Evolutionary conservation across 1,284 basidiomycete genomes (phyloP), one percentile per base, ranked within the genome.

Genomic region (Heterobasidion parviporum): DNA sequence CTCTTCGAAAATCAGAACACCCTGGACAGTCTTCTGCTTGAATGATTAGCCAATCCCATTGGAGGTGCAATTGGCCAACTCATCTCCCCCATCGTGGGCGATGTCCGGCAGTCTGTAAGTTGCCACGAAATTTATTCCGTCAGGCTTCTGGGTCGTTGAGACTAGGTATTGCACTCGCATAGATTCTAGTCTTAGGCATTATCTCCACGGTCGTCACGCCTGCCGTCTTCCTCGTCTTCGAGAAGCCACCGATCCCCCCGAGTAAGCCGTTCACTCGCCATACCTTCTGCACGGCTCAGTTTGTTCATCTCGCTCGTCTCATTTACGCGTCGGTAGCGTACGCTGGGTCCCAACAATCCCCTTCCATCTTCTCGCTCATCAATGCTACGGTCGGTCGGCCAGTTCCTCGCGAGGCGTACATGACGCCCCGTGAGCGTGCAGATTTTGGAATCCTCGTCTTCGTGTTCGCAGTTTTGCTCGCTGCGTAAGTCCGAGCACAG

Each of bases 141-240:
- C 7, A 26, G 26, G 26, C 38, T 41, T n/a, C 38, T n/a, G 12
- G 12, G n/a, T 41, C 26, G 26, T 41, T 41, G 10, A n/a, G n/a
- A 41, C 38, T 5, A n/a, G 0, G 38, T n/a, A 41, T 41, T 5
- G 51, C n/a, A 20, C 10, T 41, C 9, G 1, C 60, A 26, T 26
- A 90, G 88, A 74, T 92, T 46, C 71, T 91, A 7, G 70, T 87
- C 8, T 74, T 91, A 18, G 89, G 75, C 0, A 84, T 90, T 56
- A 77, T 89, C 12, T 80, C 77, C n/a, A 85, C 84, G 1, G 86
- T 70, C 1, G 76, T 74, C 1, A 64, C 72, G 3, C 87, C 87
- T 0, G 70, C 75, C 32, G 73, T 79, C 3, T 71, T 89, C 51
- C 64, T 89, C 12, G 77, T 92, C 34, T 63, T 72, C 1, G 71